phyloP scores from a whole-genome alignment of 768 basidiomycete genomes.

The Trichaptum fuscoviolaceum region DNA sequence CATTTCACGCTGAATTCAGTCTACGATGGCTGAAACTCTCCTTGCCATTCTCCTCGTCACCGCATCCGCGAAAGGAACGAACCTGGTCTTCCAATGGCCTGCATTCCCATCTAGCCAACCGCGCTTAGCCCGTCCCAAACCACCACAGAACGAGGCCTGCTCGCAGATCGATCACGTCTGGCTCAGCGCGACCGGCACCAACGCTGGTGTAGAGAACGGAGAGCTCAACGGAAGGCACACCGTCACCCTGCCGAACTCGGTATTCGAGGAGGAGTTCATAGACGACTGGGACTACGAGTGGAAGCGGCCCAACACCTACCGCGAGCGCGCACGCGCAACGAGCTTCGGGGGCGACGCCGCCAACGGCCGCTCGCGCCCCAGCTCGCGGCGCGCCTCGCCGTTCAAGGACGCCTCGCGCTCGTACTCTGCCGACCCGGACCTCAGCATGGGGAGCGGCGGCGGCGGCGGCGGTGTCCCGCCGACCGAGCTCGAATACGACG shows the following conservation, averaged over 20 bases:
- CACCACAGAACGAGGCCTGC: constrained; percentile 37
- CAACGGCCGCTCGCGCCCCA: constrained; percentile 40
- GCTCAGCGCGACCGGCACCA: constrained; percentile 54
- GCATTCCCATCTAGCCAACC: constrained; percentile 58
- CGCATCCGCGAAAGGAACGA: constrained; percentile 75
- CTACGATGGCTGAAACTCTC: constrained; percentile 67
- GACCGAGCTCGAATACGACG: constrained; percentile 50
- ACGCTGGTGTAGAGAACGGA: constrained; percentile 16
- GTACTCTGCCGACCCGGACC: constrained; percentile 23
- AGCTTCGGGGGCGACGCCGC: constrained; percentile 11
- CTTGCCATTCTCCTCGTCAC: constrained; percentile 80
- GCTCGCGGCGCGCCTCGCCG: constrained; percentile 50
- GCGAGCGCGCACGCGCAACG: constrained; percentile 35
- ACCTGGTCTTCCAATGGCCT: constrained; percentile 82
- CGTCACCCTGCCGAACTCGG: background rate
- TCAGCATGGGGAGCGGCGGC: constrained; percentile 11
- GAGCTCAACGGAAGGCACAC: constrained; percentile 17
- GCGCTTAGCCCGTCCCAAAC: constrained; percentile 68
- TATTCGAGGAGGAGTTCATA: constrained; percentile 19
- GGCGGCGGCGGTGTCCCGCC: constrained; percentile 27
- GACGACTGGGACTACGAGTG: constrained; percentile 53
- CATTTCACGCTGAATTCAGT: too few relatives aligned
- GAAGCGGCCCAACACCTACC: constrained; percentile 46
- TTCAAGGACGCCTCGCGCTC: constrained; percentile 35
- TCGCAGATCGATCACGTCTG: constrained; percentile 69